Conservation (phyloP, 495 filamentous ascomycete genomes). For the Tuber indicum region DNA sequence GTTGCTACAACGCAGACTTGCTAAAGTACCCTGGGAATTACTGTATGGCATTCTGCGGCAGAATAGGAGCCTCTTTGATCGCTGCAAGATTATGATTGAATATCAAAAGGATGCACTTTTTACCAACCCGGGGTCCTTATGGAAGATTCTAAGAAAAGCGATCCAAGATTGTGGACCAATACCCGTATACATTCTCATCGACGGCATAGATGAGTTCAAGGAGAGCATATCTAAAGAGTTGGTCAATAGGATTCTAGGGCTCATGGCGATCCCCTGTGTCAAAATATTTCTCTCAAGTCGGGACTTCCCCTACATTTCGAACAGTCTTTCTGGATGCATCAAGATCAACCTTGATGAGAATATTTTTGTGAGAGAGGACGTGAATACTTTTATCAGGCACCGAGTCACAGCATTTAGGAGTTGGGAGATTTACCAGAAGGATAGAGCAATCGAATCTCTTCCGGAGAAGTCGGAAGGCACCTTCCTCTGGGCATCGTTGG, state of each 20-base stretch:
- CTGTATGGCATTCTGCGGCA: background rate
- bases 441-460: background rate
- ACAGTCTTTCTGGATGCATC: background rate
- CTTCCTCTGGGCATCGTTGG: background rate
- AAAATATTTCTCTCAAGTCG: background rate
- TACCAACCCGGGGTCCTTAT: background rate
- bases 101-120: background rate
- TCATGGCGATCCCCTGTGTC: background rate
- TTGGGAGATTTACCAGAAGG: background rate
- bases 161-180: too few relatives aligned
- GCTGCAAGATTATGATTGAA: too few relatives aligned
- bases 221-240: background rate
- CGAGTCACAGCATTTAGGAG: background rate
- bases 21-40: background rate
- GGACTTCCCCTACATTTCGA: background rate
- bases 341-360: background rate
- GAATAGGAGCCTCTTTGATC: background rate
- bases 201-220: background rate
- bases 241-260: background rate
- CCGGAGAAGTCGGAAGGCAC: background rate
- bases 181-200: background rate
- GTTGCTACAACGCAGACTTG: background rate
- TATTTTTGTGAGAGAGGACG: background rate
- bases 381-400: background rate
- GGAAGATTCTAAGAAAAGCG: background rate